phyloP scores from a whole-genome alignment of 2,329 filamentous ascomycete genomes.

The Pseudogymnoascus sp. region DNA sequence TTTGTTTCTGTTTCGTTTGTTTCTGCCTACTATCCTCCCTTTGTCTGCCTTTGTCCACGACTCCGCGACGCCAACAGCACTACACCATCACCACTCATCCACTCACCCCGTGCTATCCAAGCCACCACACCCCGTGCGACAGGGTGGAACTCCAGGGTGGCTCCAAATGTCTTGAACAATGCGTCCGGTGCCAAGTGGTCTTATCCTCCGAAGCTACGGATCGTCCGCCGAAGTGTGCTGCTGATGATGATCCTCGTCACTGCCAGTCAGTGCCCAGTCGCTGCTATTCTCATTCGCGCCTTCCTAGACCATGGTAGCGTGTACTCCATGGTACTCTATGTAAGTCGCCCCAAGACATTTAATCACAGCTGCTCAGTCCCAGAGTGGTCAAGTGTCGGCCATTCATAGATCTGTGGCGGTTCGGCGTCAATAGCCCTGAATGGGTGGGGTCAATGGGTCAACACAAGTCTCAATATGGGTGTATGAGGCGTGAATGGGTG shows the following conservation, averaged over 20 bases:
- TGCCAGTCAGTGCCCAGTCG: neutral
- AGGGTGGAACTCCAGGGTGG: neutral
- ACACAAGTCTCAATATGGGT: neutral
- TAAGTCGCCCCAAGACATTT: neutral
- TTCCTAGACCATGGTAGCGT: conserved; percentile 3
- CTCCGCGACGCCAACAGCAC: neutral
- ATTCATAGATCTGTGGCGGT: conserved; percentile 5
- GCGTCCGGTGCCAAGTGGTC: neutral
- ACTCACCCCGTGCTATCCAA: neutral
- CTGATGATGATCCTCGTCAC: conserved; percentile 1
- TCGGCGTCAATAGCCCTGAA: conserved; percentile 1
- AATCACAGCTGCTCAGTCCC: neutral
- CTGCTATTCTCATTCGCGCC: neutral
- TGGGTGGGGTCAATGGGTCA: neutral
- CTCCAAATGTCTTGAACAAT: neutral
- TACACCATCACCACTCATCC: neutral
- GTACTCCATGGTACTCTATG: neutral
- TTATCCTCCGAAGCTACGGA: conserved; percentile 3
- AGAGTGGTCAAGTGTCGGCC: conserved; percentile 5
- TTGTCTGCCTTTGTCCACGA: neutral
- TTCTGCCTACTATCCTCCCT: neutral
- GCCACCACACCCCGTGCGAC: neutral
- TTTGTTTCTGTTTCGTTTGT: conserved; percentile 7
- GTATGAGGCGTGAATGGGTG: neutral
- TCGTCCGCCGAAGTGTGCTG: neutral